phyloP scores from a whole-genome alignment of 1,139 yeast species.

The Candida frijolesensis region DNA sequence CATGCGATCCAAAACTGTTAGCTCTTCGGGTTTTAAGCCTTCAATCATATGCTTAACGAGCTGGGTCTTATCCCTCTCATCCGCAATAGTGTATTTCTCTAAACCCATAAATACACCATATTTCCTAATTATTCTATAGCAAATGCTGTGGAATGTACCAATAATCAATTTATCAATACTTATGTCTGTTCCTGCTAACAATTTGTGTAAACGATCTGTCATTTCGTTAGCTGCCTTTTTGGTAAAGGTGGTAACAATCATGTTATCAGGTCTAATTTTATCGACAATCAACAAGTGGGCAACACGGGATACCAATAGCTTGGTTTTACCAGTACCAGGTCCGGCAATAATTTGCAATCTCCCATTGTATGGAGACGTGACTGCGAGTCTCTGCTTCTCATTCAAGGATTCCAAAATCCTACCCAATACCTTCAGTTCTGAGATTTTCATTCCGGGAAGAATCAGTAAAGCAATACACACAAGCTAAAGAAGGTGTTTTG shows the following conservation, averaged over 20 bases:
- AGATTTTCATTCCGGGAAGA: background rate
- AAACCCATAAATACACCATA: slow-evolving; percentile 59
- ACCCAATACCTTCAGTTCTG: background rate
- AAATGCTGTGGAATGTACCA: slow-evolving; percentile 88
- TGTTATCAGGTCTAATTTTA: slow-evolving; percentile 54
- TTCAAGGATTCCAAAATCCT: slow-evolving; percentile 41
- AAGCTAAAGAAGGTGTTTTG: background rate
- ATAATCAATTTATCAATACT: slow-evolving; percentile 52
- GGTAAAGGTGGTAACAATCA: slow-evolving; percentile 88
- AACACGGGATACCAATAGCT: slow-evolving; percentile 75
- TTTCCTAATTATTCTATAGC: slow-evolving; percentile 58
- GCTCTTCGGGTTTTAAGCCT: slow-evolving; percentile 33
- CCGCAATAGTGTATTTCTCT: slow-evolving; percentile 58
- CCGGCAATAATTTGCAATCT: slow-evolving; percentile 84
- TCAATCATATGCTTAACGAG: slow-evolving; percentile 47
- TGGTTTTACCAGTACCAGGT: slow-evolving; percentile 90
- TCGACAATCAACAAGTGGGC: slow-evolving; percentile 63
- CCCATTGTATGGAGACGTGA: slow-evolving; percentile 51
- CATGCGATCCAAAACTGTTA: slow-evolving; percentile 11
- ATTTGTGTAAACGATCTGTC: slow-evolving; percentile 53
- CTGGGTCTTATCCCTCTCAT: slow-evolving; percentile 61
- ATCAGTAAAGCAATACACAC: background rate
- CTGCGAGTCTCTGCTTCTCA: slow-evolving; percentile 61
- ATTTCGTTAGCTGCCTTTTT: slow-evolving; percentile 88
- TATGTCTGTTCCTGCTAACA: slow-evolving; percentile 42